A percentile compares a stretch with the other conserved stretches of the same genome.
phyloP scores from a whole-genome alignment of 2,329 filamentous ascomycete species.

The Ophiostoma ulmi region DNA sequence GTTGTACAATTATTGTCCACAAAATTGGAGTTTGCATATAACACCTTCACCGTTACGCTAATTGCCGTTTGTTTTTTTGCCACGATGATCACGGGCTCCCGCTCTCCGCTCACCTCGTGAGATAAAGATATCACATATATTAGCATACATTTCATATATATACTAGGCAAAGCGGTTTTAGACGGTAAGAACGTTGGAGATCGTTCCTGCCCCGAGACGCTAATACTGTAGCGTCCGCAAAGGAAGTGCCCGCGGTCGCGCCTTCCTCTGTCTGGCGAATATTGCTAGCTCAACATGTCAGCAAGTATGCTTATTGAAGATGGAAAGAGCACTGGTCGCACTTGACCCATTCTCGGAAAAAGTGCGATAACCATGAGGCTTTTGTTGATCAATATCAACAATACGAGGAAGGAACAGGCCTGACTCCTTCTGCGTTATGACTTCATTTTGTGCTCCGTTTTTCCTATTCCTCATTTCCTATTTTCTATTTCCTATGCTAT shows the following conservation, averaged over 20 bases:
- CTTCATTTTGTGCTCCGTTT: too few relatives aligned
- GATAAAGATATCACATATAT: background rate
- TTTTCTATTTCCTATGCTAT: background rate
- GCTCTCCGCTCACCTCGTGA: conserved; percentile 13
- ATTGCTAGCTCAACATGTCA: background rate
- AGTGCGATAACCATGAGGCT: conserved; percentile 2
- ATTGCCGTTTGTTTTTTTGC: background rate
- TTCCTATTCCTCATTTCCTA: background rate
- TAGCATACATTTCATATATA: background rate
- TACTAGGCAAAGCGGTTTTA: background rate
- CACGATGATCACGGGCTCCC: background rate
- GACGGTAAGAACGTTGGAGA: conserved; percentile 18
- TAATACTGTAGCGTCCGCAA: conserved; percentile 22
- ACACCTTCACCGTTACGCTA: background rate
- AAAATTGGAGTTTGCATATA: background rate
- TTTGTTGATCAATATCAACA: background rate
- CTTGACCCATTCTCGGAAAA: background rate
- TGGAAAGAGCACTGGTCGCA: background rate
- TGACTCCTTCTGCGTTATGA: background rate
- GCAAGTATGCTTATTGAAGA: background rate
- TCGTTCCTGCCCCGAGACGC: conserved; percentile 15
- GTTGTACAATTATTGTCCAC: background rate
- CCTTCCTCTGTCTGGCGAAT: conserved; percentile 19
- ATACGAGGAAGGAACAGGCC: background rate
- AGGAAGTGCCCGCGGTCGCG: conserved; percentile 21